Evolutionary conservation across 352 stramenopile genomes (phyloP).

Genomic region (Globisporangium polare): DNA sequence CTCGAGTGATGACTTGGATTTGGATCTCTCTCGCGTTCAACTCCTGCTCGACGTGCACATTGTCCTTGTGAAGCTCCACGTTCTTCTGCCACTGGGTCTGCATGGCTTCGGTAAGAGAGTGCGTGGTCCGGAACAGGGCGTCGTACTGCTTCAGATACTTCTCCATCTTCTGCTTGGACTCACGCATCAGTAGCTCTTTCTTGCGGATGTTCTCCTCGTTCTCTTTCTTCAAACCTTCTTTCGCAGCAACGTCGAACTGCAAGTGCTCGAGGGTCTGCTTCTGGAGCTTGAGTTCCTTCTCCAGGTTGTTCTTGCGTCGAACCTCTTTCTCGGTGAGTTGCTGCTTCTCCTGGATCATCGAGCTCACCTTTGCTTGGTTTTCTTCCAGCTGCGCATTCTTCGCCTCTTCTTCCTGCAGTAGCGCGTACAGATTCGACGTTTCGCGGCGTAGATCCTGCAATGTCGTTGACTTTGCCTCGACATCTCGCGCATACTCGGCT

Average conservation of each 20-base stretch:
- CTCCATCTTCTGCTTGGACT: slow-evolving; percentile 87
- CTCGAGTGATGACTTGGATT: slow-evolving; percentile 43
- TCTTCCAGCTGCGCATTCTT: slow-evolving; percentile 62
- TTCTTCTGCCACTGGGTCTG: slow-evolving; percentile 82
- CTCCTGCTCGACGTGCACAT: slow-evolving; percentile 60
- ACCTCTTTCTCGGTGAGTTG: slow-evolving; percentile 54
- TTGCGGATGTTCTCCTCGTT: slow-evolving; percentile 56
- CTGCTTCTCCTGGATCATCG: slow-evolving; percentile 62
- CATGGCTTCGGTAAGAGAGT: slow-evolving; percentile 76
- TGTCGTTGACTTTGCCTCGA: slow-evolving; percentile 64
- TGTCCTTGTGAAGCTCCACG: slow-evolving; percentile 75
- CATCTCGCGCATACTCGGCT: slow-evolving; percentile 59
- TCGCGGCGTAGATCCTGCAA: slow-evolving; percentile 66
- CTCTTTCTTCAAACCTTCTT: slow-evolving; percentile 45
- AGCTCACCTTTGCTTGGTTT: slow-evolving; percentile 28
- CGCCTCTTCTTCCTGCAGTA: slow-evolving; percentile 61
- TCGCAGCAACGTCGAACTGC: slow-evolving; percentile 30
- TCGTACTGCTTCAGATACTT: slow-evolving; percentile 88
- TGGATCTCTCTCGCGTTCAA: slow-evolving; percentile 44
- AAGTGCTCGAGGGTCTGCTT: slow-evolving; percentile 61
- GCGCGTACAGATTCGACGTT: slow-evolving; percentile 52
- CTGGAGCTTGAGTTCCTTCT: slow-evolving; percentile 66
- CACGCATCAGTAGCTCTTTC: slow-evolving; percentile 72
- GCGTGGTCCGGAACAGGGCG: slow-evolving; percentile 71
- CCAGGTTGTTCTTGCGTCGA: slow-evolving; percentile 56